These are phyloP conservation scores for Mucor circinelloides DNA, from an alignment of 371 early-diverging fungal genomes.

Conservation along the genomic window DNA sequence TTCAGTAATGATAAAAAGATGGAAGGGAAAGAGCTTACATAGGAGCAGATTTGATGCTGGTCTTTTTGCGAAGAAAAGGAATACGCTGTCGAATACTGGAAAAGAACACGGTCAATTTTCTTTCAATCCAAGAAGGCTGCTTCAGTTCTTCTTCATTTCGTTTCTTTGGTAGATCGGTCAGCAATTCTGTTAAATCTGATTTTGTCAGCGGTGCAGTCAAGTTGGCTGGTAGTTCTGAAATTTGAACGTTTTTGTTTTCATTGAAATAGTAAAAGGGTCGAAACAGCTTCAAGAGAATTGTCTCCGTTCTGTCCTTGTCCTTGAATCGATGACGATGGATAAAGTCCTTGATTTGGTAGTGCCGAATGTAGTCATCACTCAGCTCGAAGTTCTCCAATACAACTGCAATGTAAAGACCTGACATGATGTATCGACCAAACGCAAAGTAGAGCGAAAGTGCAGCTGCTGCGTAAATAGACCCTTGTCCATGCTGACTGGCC, in stretches of 20 bases:
- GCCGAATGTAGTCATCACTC: constrained; percentile 61
- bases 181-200: constrained; percentile 25
- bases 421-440: constrained; percentile 60
- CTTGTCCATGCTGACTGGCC: constrained; percentile 50
- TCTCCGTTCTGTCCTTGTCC: constrained; percentile 31
- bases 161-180: constrained; percentile 19
- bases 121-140: constrained; percentile 17
- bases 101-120: constrained; percentile 4
- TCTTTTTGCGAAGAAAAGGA: constrained; percentile 15
- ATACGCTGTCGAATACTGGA: constrained; percentile 7
- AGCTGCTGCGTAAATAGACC: constrained; percentile 50
- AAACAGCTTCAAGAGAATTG: constrained; percentile 36
- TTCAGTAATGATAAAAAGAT: not conserved
- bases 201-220: constrained; percentile 51
- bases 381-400: constrained; percentile 67
- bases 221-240: constrained; percentile 44
- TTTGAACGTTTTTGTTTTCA: constrained; percentile 43
- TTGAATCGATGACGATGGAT: constrained; percentile 50
- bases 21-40: constrained; percentile 6
- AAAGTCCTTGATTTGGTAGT: constrained; percentile 61
- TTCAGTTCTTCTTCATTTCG: not conserved
- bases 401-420: constrained; percentile 69
- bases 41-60: constrained; percentile 13
- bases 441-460: constrained; percentile 56
- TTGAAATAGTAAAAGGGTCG: constrained; percentile 30